Evolutionary conservation across 2,329 filamentous ascomycete genomes (phyloP).

Genomic region (Botrytis elliptica): DNA sequence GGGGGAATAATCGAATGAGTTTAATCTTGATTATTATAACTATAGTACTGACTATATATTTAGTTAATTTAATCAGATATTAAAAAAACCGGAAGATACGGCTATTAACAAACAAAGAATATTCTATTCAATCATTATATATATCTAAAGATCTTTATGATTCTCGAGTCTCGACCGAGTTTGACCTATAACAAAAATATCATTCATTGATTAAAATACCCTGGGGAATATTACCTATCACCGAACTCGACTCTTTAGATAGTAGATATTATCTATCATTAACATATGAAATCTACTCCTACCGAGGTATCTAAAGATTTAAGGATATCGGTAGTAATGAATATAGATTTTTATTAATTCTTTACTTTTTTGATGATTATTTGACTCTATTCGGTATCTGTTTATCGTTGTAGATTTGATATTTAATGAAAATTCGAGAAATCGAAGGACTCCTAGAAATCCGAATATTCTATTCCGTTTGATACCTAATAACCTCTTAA

Average conservation of each 20-base stretch:
- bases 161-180: not conserved
- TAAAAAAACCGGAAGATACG: not conserved
- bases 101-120: not conserved
- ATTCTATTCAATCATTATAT: not conserved
- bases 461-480: not conserved
- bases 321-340: not conserved
- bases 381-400: not conserved
- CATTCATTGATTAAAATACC: not conserved
- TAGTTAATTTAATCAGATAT: not conserved
- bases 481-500: not conserved
- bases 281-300: not conserved
- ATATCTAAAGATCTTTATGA: not conserved
- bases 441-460: not conserved
- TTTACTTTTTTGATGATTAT: not conserved
- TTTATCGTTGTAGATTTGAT: not conserved
- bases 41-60: not conserved
- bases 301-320: not conserved
- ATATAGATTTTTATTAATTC: not conserved
- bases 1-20: not conserved
- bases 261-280: not conserved
- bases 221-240: constrained; percentile 1
- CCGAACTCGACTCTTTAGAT: not conserved
- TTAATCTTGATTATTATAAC: not conserved
- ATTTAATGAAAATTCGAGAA: not conserved
- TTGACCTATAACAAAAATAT: not conserved